Percentiles rank a stretch among this genome's conserved stretches.
Conservation (phyloP, 306 rosid genomes). For the Purshia tridentata region DNA sequence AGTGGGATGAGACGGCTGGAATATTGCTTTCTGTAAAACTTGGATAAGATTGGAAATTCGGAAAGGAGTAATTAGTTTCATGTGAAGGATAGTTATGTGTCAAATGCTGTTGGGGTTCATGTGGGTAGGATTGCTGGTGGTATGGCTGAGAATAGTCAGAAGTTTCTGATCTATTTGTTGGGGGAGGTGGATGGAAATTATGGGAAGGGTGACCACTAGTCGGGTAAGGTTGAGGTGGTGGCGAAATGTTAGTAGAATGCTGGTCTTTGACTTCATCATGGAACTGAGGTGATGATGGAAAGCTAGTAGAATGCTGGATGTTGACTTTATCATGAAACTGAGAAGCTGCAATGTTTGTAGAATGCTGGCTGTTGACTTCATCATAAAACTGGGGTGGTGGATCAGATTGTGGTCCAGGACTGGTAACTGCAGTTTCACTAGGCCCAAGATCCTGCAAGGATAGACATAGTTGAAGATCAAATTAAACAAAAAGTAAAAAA, state of each 20-base stretch:
- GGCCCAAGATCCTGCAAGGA: conserved; percentile 64
- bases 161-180: conserved; percentile 52
- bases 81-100: conserved; percentile 58
- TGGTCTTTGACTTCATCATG: conserved; percentile 47
- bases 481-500: background rate
- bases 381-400: conserved; percentile 44
- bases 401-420: conserved; percentile 52
- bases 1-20: conserved; percentile 68
- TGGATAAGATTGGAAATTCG: conserved; percentile 93
- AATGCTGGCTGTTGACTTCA: conserved; percentile 36
- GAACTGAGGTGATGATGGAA: conserved; percentile 47
- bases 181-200: conserved; percentile 58
- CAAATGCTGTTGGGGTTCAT: conserved; percentile 61
- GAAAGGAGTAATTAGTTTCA: conserved; percentile 50
- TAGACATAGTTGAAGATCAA: conserved; percentile 18
- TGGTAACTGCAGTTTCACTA: conserved; percentile 41
- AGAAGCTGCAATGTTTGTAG: conserved; percentile 21
- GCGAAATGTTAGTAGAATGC: conserved; percentile 44
- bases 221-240: conserved; percentile 56
- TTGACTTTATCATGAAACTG: conserved; percentile 23
- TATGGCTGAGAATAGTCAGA: conserved; percentile 59
- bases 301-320: conserved; percentile 35
- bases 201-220: conserved; percentile 63
- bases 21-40: conserved; percentile 86
- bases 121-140: conserved; percentile 63